Conservation (phyloP, 306 rosid genomes). For the Rubus parviflorus region DNA sequence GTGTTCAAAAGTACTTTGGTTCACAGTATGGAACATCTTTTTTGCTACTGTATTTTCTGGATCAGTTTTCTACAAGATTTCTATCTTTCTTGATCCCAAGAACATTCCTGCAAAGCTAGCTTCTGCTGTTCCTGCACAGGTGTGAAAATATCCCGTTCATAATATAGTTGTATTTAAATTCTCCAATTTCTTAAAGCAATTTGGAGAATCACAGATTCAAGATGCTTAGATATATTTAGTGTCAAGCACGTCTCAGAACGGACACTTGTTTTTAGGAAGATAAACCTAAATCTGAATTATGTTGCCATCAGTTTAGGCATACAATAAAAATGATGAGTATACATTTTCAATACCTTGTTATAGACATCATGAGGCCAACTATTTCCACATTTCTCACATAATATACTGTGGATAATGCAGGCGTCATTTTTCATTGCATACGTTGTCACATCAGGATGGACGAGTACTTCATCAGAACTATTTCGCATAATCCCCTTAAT, state of each 20-base stretch:
- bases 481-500: conserved; percentile 66
- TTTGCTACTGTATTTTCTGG: conserved; percentile 95
- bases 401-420: conserved; percentile 45
- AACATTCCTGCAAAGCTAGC: conserved; percentile 72
- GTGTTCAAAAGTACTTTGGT: conserved; percentile 81
- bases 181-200: background rate
- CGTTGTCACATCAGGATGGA: conserved; percentile 97
- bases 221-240: background rate
- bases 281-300: background rate
- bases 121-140: conserved; percentile 87
- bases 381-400: conserved; percentile 15
- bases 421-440: conserved; percentile 93
- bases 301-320: conserved; percentile 10
- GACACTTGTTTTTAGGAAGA: background rate
- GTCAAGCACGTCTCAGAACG: background rate
- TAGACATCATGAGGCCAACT: conserved; percentile 7
- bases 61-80: conserved; percentile 51
- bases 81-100: conserved; percentile 65
- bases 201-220: conserved; percentile 6
- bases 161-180: conserved; percentile 14
- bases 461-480: conserved; percentile 77
- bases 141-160: conserved; percentile 38
- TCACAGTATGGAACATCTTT: conserved; percentile 89
- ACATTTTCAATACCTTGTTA: background rate
- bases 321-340: conserved; percentile 18